Evolutionary conservation across 2,329 filamentous ascomycete species (phyloP).

Genomic region (Nemania bipapillata): DNA sequence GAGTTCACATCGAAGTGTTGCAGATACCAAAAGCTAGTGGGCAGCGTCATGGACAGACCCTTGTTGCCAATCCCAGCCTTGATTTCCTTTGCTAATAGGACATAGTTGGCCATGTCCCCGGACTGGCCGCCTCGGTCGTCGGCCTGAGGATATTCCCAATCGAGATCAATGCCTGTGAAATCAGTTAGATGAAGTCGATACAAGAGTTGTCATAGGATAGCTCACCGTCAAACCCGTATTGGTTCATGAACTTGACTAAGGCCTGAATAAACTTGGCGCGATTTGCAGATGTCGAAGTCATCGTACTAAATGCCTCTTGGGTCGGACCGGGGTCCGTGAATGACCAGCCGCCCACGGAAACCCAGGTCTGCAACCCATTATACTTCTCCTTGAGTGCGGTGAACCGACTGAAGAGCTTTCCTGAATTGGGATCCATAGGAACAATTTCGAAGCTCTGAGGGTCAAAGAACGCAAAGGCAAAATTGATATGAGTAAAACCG

Average conservation of each 20-base stretch:
- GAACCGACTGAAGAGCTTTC: background rate
- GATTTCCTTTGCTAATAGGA: background rate
- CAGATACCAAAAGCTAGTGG: slow-evolving; percentile 8
- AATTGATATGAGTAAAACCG: slow-evolving; percentile 53
- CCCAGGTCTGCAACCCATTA: slow-evolving; percentile 42
- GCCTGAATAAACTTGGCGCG: background rate
- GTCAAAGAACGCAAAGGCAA: slow-evolving; percentile 52
- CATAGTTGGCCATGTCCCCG: background rate
- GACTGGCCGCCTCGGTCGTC: background rate
- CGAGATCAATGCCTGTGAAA: slow-evolving; percentile 7
- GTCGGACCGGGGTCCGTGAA: slow-evolving; percentile 40
- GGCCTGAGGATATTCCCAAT: slow-evolving; percentile 12
- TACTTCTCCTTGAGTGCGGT: slow-evolving; percentile 15
- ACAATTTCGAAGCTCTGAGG: slow-evolving; percentile 47
- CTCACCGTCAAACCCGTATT: too few relatives aligned
- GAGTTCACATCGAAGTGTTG: slow-evolving; percentile 46
- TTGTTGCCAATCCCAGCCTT: background rate
- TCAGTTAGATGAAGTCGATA: too few relatives aligned
- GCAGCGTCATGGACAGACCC: background rate
- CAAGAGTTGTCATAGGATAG: too few relatives aligned
- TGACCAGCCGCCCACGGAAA: background rate
- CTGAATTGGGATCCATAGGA: slow-evolving; percentile 43
- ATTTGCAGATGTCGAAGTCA: background rate
- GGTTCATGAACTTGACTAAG: background rate
- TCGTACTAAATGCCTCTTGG: background rate